These are phyloP conservation scores for Euphorbia peplus DNA, from an alignment of 345 rosid species.

Conservation along the genomic window DNA sequence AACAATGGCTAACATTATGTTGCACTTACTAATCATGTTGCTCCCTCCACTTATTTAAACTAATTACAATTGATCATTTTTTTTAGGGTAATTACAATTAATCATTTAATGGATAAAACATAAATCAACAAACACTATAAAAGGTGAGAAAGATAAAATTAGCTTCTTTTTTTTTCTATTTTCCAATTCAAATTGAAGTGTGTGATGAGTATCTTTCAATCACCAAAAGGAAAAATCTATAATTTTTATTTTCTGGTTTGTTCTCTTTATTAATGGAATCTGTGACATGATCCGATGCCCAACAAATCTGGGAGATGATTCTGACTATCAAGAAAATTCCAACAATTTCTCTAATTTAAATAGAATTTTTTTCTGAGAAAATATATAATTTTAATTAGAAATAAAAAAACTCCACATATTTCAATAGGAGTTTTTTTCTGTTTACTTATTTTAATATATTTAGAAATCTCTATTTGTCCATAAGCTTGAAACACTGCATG, in stretches of 20 bases:
- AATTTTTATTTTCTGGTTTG: neutral
- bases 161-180: too few species aligned
- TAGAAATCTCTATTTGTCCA: constrained; percentile 15
- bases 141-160: too few species aligned
- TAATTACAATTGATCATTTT: too few species aligned
- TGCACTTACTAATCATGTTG: too few species aligned
- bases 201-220: neutral
- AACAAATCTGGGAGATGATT: constrained; percentile 12
- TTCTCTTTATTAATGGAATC: constrained; percentile 13
- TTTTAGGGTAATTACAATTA: too few species aligned
- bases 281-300: constrained; percentile 25
- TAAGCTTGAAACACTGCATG: constrained; percentile 14
- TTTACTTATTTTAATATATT: neutral
- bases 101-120: too few species aligned
- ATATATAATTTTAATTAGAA: neutral
- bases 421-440: constrained; percentile 5
- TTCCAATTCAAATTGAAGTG: too few species aligned
- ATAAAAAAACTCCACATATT: constrained; percentile 10
- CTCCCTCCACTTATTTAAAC: too few species aligned
- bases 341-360: neutral
- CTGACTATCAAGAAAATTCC: constrained; percentile 2
- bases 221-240: neutral
- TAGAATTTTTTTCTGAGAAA: too few species aligned
- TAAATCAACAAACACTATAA: too few species aligned
- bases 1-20: too few species aligned